Percentiles rank a stretch among this genome's conserved stretches.
Conservation (phyloP, 176 grass and related monocot species). For the Elymus sibiricus region DNA sequence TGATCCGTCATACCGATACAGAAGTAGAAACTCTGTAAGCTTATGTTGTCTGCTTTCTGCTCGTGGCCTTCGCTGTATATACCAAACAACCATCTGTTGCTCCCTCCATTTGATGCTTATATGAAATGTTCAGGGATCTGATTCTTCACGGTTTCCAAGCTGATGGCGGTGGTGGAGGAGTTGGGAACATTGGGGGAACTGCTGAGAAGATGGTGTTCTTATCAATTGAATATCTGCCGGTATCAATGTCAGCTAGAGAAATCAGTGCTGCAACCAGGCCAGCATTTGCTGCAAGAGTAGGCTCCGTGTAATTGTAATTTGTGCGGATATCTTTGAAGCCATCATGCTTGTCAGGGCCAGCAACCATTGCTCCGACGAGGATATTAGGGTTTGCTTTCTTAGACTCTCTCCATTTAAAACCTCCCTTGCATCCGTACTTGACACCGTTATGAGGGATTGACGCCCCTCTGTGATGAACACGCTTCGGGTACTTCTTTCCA, state of each 20-base stretch:
- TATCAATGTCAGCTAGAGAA: slow-evolving; percentile 54
- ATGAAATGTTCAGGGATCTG: slow-evolving; percentile 26
- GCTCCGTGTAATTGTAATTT: slow-evolving; percentile 87
- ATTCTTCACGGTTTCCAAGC: slow-evolving; percentile 72
- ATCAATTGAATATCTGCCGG: slow-evolving; percentile 46
- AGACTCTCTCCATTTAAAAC: slow-evolving; percentile 81
- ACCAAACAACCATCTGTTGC: slow-evolving; percentile 30
- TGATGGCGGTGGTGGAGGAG: slow-evolving; percentile 72
- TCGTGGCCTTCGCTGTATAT: slow-evolving; percentile 37
- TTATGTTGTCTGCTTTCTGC: slow-evolving; percentile 34
- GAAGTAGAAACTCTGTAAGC: slow-evolving; percentile 43
- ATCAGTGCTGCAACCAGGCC: slow-evolving; percentile 80
- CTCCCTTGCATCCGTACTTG: slow-evolving; percentile 94
- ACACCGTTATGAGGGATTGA: slow-evolving; percentile 91
- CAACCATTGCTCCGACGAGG: slow-evolving; percentile 78
- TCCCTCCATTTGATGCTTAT: slow-evolving; percentile 33
- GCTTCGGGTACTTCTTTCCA: slow-evolving; percentile 79
- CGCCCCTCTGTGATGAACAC: slow-evolving; percentile 82
- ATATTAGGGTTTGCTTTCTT: slow-evolving; percentile 88
- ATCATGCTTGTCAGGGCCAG: slow-evolving; percentile 87
- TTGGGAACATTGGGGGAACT: slow-evolving; percentile 86
- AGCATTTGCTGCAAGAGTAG: slow-evolving; percentile 88
- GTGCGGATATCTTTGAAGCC: slow-evolving; percentile 85
- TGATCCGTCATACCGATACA: slow-evolving; percentile 44
- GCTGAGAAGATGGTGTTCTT: slow-evolving; percentile 95